Percentiles rank a stretch among this genome's conserved stretches.
Evolutionary conservation across 768 basidiomycete species (phyloP).

Genomic region (Pleurotus platypus): DNA sequence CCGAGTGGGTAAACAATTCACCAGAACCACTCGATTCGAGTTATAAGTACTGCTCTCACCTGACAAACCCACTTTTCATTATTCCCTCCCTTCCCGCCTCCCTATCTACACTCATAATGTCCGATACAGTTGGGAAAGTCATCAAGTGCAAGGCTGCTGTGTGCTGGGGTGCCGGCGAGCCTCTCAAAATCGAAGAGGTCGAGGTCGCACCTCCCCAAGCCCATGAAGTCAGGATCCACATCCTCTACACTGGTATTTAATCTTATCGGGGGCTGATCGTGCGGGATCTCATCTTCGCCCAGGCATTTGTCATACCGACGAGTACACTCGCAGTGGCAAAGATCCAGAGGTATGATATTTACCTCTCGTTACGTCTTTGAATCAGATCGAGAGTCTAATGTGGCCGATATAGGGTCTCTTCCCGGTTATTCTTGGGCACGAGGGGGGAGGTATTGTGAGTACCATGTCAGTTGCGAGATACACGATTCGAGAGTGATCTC

Average conservation of each 20-base stretch:
- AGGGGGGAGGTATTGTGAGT: slow-evolving; percentile 86
- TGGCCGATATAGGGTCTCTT: slow-evolving; percentile 64
- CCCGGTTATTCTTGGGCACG: slow-evolving; percentile 92
- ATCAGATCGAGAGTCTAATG: slow-evolving; percentile 9
- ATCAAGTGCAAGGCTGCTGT: slow-evolving; percentile 92
- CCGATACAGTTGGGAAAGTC: slow-evolving; percentile 68
- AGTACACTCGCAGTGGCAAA: slow-evolving; percentile 93
- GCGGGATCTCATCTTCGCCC: background rate
- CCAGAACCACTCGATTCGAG: background rate
- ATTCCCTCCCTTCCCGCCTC: slow-evolving; percentile 20
- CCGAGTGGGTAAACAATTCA: background rate
- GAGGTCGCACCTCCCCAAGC: slow-evolving; percentile 90
- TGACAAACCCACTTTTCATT: slow-evolving; percentile 8
- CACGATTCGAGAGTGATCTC: slow-evolving; percentile 10
- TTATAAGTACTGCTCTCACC: slow-evolving; percentile 1
- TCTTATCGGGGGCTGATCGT: slow-evolving; percentile 12
- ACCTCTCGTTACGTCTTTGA: background rate
- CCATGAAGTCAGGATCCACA: slow-evolving; percentile 90
- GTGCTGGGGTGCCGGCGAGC: slow-evolving; percentile 91
- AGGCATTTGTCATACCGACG: slow-evolving; percentile 98
- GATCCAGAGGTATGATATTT: slow-evolving; percentile 76
- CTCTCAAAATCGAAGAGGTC: slow-evolving; percentile 84
- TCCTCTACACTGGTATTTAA: slow-evolving; percentile 78
- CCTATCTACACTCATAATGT: slow-evolving; percentile 43
- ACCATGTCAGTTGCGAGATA: background rate